A percentile compares a stretch with the other conserved stretches of the same genome.
phyloP scores from a whole-genome alignment of 306 rosid genomes.

The Astragalus glycyphyllos region DNA sequence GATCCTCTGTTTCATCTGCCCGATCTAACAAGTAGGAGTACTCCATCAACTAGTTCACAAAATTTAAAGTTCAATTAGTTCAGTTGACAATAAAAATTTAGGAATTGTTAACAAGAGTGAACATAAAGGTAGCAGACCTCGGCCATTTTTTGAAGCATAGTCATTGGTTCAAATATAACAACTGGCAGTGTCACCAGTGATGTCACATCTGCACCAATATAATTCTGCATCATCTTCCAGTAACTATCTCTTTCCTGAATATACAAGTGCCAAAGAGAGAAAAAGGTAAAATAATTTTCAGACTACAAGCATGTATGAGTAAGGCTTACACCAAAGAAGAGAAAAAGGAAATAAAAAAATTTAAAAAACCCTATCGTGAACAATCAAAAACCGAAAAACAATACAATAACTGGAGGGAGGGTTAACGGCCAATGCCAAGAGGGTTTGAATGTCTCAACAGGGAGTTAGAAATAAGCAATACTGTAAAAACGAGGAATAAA shows the following conservation, averaged over 20 bases:
- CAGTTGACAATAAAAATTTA: conserved; percentile 23
- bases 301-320: conserved; percentile 26
- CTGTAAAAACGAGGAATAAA: neutral
- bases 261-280: conserved; percentile 20
- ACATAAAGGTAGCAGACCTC: conserved; percentile 67
- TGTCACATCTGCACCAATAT: conserved; percentile 82
- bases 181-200: conserved; percentile 94
- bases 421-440: neutral
- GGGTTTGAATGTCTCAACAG: conserved; percentile 20
- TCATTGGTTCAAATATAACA: conserved; percentile 92
- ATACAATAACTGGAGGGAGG: neutral
- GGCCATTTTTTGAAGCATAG: conserved; percentile 92
- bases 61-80: conserved; percentile 34
- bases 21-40: conserved; percentile 80
- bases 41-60: conserved; percentile 80
- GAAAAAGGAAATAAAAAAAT: conserved; percentile 2
- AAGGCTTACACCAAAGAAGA: conserved; percentile 1
- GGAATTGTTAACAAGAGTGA: conserved; percentile 10
- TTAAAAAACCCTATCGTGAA: neutral
- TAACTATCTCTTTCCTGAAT: conserved; percentile 87
- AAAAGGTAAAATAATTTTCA: conserved; percentile 17
- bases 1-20: conserved; percentile 92
- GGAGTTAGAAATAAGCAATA: conserved; percentile 5
- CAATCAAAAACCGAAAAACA: conserved; percentile 13
- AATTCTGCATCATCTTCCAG: conserved; percentile 97